Percentiles rank a stretch among this genome's conserved stretches.
These are phyloP conservation scores for Diphasiastrum complanatum DNA, from an alignment of 83 land plant genomes.

Conservation along the genomic window DNA sequence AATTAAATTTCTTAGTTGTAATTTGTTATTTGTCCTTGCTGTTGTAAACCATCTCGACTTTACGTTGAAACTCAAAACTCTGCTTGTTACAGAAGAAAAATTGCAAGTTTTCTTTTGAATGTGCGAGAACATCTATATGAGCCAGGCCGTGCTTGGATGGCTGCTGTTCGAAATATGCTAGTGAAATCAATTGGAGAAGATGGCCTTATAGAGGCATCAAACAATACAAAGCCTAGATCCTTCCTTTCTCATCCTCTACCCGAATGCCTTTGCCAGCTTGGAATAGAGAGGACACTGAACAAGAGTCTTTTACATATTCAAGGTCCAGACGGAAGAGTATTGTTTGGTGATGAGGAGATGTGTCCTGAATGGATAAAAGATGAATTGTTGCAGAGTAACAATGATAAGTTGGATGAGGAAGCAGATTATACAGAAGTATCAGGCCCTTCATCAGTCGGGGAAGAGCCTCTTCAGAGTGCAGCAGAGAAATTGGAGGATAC, in stretches of 20 bases:
- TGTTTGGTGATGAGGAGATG: background rate
- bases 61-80: background rate
- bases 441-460: too few species aligned
- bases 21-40: background rate
- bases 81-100: conserved; percentile 40
- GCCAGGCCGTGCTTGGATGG: conserved; percentile 57
- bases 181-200: conserved; percentile 39
- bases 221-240: conserved; percentile 33
- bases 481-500: too few species aligned
- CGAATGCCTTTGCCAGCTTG: conserved; percentile 57
- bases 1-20: background rate
- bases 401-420: too few species aligned
- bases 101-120: conserved; percentile 42
- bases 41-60: background rate
- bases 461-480: too few species aligned
- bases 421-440: too few species aligned
- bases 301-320: background rate
- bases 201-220: conserved; percentile 40
- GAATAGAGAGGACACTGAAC: background rate
- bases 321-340: background rate
- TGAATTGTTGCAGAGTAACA: too few species aligned
- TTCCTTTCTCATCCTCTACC: conserved; percentile 84
- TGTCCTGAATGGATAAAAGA: conserved; percentile 22
- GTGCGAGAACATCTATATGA: conserved; percentile 53
- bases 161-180: conserved; percentile 46